These are phyloP conservation scores for Marsdenia floribunda DNA, from an alignment of 257 asterid genomes.

Conservation along the genomic window DNA sequence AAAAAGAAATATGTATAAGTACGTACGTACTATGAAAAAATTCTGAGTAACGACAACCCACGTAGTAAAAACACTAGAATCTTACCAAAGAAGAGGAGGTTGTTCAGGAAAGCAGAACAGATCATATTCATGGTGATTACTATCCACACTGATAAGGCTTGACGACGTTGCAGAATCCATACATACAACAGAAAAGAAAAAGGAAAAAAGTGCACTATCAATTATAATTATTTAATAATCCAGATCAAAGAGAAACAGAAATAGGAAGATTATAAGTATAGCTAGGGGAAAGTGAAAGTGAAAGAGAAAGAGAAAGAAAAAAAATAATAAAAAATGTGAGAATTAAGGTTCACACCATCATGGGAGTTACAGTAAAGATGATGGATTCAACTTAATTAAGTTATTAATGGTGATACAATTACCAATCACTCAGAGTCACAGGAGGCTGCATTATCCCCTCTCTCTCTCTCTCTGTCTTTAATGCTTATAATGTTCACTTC, in stretches of 20 bases:
- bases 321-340: slow-evolving; percentile 28
- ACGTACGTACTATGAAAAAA: no score
- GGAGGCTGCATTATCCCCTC: neutral
- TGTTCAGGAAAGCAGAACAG: slow-evolving; percentile 33
- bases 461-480: neutral
- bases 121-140: slow-evolving; percentile 23
- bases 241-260: neutral
- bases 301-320: slow-evolving; percentile 11
- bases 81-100: slow-evolving; percentile 31
- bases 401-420: slow-evolving; percentile 45
- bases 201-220: neutral
- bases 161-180: slow-evolving; percentile 29
- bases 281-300: neutral
- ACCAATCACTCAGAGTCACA: slow-evolving; percentile 26
- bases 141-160: slow-evolving; percentile 20
- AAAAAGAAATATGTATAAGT: neutral
- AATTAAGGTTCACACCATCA: slow-evolving; percentile 48
- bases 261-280: neutral
- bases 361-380: slow-evolving; percentile 67
- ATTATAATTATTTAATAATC: no score
- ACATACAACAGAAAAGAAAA: neutral
- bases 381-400: slow-evolving; percentile 37
- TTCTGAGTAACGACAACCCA: no score
- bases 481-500: neutral
- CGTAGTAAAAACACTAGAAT: neutral